These are phyloP conservation scores for Chloranthus sessilifolius DNA, from an alignment of 164 flowering plant genomes.

Conservation along the genomic window DNA sequence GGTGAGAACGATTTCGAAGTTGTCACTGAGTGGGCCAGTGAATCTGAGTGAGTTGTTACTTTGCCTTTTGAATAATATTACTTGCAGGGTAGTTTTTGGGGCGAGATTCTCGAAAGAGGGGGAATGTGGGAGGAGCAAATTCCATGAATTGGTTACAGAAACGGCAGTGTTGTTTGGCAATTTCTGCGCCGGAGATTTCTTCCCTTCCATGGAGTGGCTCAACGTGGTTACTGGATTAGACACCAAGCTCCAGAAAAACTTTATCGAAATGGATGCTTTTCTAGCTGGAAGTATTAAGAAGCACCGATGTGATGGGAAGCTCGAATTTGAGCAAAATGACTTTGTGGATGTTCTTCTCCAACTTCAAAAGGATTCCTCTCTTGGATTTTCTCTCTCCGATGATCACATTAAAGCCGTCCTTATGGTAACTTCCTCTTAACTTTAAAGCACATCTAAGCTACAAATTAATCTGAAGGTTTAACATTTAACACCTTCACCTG, in stretches of 20 bases:
- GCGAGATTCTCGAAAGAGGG: constrained; percentile 13
- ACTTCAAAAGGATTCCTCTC: constrained; percentile 18
- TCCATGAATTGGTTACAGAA: constrained; percentile 12
- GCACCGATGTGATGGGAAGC: constrained; percentile 17
- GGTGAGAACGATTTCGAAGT: neutral
- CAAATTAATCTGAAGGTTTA: no score
- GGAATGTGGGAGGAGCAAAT: constrained; percentile 1
- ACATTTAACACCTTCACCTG: no score
- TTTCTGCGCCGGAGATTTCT: constrained; percentile 26
- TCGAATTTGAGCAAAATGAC: constrained; percentile 20
- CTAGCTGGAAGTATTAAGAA: constrained; percentile 26
- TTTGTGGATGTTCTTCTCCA: constrained; percentile 33
- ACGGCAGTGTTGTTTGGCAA: constrained; percentile 13
- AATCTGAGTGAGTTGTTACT: constrained; percentile 19
- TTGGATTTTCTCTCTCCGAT: constrained; percentile 5
- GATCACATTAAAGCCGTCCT: constrained; percentile 31
- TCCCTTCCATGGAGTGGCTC: constrained; percentile 40
- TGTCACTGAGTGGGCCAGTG: neutral
- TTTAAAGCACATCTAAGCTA: no score
- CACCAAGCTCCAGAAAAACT: constrained; percentile 20
- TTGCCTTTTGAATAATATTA: constrained; percentile 9
- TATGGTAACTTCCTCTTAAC: constrained; percentile 11
- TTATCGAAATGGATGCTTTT: constrained; percentile 21
- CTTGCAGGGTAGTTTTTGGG: constrained; percentile 28
- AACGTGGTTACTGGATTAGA: constrained; percentile 25